Base-by-base conservation (phyloP, 345 rosid genomes). In the Euphorbia pulcherrima region DNA sequence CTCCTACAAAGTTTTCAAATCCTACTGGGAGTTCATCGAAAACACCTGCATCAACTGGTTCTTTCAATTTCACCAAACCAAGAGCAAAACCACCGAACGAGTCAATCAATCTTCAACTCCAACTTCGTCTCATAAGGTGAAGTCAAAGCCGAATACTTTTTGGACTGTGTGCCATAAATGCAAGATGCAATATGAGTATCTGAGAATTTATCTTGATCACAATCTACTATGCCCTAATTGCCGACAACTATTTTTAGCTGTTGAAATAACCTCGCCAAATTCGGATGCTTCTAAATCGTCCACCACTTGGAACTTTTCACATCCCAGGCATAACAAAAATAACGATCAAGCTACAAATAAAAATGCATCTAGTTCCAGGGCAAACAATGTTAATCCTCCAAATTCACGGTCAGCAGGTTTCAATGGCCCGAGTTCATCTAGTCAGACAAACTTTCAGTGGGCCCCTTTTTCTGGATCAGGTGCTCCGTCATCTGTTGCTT, bases 161-260 rank as follows among this genome's bases (percentile, higher is more conserved):
- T 82, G 86, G 86, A 82, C 83, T 37, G 79, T 77, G 18, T 82
- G 86, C 58, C 77, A 72, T 62, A 33, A 60, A 28, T 82, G 86
- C 83, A 79, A 69, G 74, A 82, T 78, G 75, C 86, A 82, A 39
- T 82, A 74, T 37, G 86, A 82, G 47, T 82, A 82, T 69, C 79
- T 75, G 35, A 77, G 79, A 57, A 68, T 70, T 39, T 82, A 79
- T 65, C 79, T 77, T 11, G 75, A 79, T 67, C 74, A 71, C 68
- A 79, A 79, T 61, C 83, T 82, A 44, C 52, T 79, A 39, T 82
- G 86, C 57, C 86, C 76, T 8, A 75, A 75, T 58, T 82, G 86
- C 66, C 78, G 68, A 12, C 72, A 77, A 62, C 77, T 81, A 39
- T 82, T 82, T 68, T 64, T 71, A 40, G 86, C 83, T 29, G 69